These are phyloP conservation scores for Lactifluus subvellereus DNA, from an alignment of 768 basidiomycete species.

Conservation along the genomic window DNA sequence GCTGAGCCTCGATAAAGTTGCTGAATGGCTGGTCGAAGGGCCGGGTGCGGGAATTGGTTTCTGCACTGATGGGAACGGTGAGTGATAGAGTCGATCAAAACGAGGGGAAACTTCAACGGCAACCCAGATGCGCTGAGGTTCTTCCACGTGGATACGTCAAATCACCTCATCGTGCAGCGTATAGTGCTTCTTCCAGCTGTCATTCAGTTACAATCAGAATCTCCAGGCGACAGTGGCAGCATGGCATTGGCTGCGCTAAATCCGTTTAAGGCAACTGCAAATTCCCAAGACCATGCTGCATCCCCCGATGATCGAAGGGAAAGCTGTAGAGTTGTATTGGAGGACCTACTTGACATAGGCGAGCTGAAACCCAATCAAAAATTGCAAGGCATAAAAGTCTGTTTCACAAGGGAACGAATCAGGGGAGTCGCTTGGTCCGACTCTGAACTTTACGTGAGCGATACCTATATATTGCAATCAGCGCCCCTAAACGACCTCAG, in stretches of 20 bases:
- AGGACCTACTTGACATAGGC: slow-evolving; percentile 34
- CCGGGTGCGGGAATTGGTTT: slow-evolving; percentile 11
- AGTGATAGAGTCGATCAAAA: neutral
- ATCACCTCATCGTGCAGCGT: slow-evolving; percentile 41
- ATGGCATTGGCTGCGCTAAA: slow-evolving; percentile 47
- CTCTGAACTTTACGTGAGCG: slow-evolving; percentile 24
- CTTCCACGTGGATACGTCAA: slow-evolving; percentile 38
- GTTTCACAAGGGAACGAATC: slow-evolving; percentile 33
- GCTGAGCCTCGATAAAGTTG: slow-evolving; percentile 2
- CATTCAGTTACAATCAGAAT: slow-evolving; percentile 24
- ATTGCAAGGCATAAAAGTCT: slow-evolving; percentile 29
- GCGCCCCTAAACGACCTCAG: slow-evolving; percentile 5
- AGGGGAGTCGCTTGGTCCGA: slow-evolving; percentile 24
- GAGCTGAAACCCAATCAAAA: slow-evolving; percentile 29
- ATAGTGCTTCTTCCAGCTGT: slow-evolving; percentile 16
- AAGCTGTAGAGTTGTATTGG: slow-evolving; percentile 31
- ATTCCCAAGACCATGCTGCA: slow-evolving; percentile 43
- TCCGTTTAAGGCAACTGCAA: slow-evolving; percentile 53
- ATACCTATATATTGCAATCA: too few relatives aligned
- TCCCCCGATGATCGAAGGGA: slow-evolving; percentile 25
- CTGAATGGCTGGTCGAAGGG: slow-evolving; percentile 24
- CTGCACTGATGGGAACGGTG: slow-evolving; percentile 9
- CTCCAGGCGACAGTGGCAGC: slow-evolving; percentile 31
- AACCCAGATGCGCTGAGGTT: slow-evolving; percentile 36
- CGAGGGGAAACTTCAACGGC: neutral